Evolutionary conservation across 345 rosid species (phyloP).

Genomic region (Melaleuca alternifolia): DNA sequence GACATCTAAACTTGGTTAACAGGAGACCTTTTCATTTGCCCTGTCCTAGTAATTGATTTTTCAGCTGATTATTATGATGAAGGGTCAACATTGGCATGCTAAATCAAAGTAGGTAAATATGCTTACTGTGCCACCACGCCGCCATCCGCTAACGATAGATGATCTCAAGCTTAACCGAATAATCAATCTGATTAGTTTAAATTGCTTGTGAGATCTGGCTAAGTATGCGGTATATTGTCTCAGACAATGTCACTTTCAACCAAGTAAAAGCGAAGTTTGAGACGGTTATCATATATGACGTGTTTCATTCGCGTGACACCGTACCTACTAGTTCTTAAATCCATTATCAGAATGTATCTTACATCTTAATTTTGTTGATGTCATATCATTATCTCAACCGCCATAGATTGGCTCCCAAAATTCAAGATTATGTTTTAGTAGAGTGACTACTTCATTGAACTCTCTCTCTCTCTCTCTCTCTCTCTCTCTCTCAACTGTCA

Average conservation of each 20-base stretch:
- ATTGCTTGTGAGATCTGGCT: background rate
- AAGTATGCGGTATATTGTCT: background rate
- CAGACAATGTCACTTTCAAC: background rate
- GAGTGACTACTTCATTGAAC: background rate
- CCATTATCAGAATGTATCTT: background rate
- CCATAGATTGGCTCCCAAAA: background rate
- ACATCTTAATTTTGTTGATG: background rate
- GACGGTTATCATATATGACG: background rate
- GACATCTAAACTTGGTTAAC: background rate
- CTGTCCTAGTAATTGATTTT: background rate
- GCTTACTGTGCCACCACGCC: background rate
- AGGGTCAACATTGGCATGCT: slow-evolving; percentile 3
- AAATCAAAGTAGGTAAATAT: background rate
- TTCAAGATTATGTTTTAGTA: background rate
- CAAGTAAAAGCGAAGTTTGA: background rate
- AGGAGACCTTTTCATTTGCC: background rate
- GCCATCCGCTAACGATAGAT: background rate
- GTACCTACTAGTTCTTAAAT: background rate
- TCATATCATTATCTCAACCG: background rate
- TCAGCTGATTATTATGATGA: background rate
- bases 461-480: background rate
- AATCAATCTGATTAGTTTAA: background rate
- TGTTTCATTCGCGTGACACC: background rate
- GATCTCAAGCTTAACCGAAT: background rate
- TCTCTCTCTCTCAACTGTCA: background rate